Evolutionary conservation across 352 stramenopile species (phyloP).

Genomic region (Globisporangium uncinulatum): DNA sequence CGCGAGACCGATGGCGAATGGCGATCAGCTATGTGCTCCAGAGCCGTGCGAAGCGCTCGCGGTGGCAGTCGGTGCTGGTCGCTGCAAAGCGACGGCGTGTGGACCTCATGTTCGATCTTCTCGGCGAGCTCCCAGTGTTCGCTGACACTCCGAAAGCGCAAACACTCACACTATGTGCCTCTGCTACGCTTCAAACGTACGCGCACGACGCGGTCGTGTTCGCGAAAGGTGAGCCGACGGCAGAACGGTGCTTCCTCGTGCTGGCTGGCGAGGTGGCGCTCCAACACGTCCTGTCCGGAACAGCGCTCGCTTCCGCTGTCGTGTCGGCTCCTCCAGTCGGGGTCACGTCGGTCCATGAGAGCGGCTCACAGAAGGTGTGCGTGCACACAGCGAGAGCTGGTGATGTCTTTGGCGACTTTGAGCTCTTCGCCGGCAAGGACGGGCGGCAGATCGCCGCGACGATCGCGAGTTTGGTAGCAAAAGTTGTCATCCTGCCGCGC

Average conservation of each 20-base stretch:
- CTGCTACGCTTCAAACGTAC: slow-evolving; percentile 25
- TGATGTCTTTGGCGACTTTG: slow-evolving; percentile 45
- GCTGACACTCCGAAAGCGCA: slow-evolving; percentile 16
- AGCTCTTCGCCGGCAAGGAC: slow-evolving; percentile 20
- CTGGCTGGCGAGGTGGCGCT: slow-evolving; percentile 27
- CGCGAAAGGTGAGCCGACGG: slow-evolving; percentile 17
- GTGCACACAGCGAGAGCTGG: slow-evolving; percentile 25
- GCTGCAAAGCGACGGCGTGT: slow-evolving; percentile 28
- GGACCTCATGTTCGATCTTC: slow-evolving; percentile 29
- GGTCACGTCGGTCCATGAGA: not conserved
- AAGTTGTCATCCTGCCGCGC: slow-evolving; percentile 29
- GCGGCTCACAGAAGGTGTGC: slow-evolving; percentile 14
- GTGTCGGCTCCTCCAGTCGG: not conserved
- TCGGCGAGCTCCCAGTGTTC: slow-evolving; percentile 25
- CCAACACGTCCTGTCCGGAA: slow-evolving; percentile 19
- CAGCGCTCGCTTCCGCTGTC: slow-evolving; percentile 1
- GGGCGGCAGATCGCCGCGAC: slow-evolving; percentile 27
- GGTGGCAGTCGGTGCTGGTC: slow-evolving; percentile 26
- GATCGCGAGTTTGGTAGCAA: slow-evolving; percentile 17
- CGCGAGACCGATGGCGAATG: slow-evolving; percentile 26
- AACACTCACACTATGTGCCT: slow-evolving; percentile 24
- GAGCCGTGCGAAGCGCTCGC: slow-evolving; percentile 21
- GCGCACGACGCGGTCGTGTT: slow-evolving; percentile 25
- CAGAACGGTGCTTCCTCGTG: slow-evolving; percentile 33
- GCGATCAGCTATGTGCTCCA: slow-evolving; percentile 33